Evolutionary conservation across 2,329 filamentous ascomycete genomes (phyloP), one percentile per base, ranked within the genome.

Genomic region (Lachnellula willkommii): DNA sequence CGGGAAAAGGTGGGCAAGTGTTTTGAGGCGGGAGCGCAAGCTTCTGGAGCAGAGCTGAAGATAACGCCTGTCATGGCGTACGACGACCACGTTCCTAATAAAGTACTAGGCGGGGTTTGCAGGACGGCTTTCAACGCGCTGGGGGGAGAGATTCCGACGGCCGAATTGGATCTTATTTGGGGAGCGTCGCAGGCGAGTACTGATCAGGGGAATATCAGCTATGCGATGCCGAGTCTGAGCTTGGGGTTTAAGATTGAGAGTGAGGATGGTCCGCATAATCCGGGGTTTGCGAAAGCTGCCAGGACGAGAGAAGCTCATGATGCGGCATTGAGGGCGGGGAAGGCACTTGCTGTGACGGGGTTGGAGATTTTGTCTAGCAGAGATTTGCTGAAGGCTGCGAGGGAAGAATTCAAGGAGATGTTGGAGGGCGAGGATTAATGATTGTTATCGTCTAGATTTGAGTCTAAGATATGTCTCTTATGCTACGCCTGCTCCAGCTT

Each of bases 121-220:
- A 72, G 64, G 54, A 70, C 64, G 49, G 77, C 72, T 67, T 80
- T 69, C 71, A 79, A 75, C 65, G 63, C 47, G 37, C 72, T 73
- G 40, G 71, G 61, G 60, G 63, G 70, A 57, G 40, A 69, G 52
- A 75, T 73, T 59, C 66, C 71, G 0, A 58, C 59, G 1, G 70
- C 71, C 11, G 73, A 76, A 2, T 49, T 74, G 6, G 77, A 78
- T 54, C 68, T 73, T 52, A 66, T 73, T 9, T 63, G 67, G 4
- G 75, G 75, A 0, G 65, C 69, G 24, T 77, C 75, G 14, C n/a
- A 75, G 72, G 80, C 81, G 4, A 81, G 78, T 60, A 83, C 80
- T 0, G 82, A 85, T 63, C 80, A 83, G 68, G 82, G 82, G 0
- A 75, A 85, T 58, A 68, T 84, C 53, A 82, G 77, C 60, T 78